Conservation (phyloP, 305 asterid species). For the Fraxinus velutina region DNA sequence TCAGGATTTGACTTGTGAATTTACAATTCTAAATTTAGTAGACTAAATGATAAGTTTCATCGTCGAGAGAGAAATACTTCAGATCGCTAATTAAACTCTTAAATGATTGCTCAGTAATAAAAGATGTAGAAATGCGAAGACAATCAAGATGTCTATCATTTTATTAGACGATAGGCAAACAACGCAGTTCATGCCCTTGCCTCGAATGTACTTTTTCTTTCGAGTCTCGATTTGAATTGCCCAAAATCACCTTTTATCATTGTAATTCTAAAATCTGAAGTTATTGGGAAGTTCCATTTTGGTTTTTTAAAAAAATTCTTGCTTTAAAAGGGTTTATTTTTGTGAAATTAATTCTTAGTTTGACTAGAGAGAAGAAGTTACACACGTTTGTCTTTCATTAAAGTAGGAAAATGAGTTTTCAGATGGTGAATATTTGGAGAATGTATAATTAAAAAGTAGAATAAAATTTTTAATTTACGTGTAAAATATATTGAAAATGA, state of each 20-base stretch:
- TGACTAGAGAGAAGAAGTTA: neutral
- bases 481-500: no score
- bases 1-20: neutral
- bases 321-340: no score
- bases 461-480: no score
- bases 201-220: no score
- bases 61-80: neutral
- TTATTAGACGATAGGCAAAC: neutral
- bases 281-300: neutral
- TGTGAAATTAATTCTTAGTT: neutral
- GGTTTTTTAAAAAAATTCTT: no score
- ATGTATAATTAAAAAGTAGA: no score
- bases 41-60: neutral
- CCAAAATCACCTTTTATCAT: neutral
- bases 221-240: neutral
- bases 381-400: neutral
- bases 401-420: no score
- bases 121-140: no score
- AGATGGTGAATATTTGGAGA: no score
- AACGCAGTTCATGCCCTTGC: neutral
- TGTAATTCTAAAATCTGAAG: neutral
- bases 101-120: neutral
- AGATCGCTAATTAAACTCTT: neutral
- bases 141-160: no score
- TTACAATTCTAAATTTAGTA: neutral